These are phyloP conservation scores for Trapa bicornis DNA, from an alignment of 345 rosid genomes.

Conservation along the genomic window DNA sequence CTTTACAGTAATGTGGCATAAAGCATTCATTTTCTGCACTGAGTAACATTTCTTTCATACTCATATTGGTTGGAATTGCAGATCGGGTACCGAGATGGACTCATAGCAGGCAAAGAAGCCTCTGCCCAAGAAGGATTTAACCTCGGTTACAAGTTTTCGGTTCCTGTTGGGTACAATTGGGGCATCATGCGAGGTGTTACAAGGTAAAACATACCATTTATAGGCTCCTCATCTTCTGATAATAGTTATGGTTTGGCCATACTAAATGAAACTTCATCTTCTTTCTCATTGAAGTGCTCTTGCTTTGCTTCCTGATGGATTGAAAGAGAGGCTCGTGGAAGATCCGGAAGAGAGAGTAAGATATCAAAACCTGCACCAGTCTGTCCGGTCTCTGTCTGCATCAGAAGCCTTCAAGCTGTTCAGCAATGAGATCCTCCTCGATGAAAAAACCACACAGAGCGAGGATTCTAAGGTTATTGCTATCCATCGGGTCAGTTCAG, in stretches of 20 bases:
- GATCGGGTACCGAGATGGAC: conserved; percentile 80
- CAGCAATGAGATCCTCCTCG: conserved; percentile 22
- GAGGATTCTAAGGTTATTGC: conserved; percentile 12
- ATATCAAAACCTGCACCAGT: conserved; percentile 28
- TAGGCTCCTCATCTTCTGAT: neutral
- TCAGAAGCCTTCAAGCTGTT: conserved; percentile 38
- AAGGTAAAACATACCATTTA: conserved; percentile 25
- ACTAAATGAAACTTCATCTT: neutral
- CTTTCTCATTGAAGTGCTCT: conserved; percentile 31
- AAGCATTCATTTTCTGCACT: neutral
- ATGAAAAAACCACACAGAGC: conserved; percentile 20
- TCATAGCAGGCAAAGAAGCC: conserved; percentile 54
- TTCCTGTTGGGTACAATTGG: conserved; percentile 49
- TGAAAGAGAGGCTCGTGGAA: conserved; percentile 38
- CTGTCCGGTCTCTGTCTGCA: conserved; percentile 38
- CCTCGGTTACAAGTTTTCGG: conserved; percentile 58
- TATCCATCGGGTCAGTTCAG: conserved; percentile 1
- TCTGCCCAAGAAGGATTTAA: conserved; percentile 74
- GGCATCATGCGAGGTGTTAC: conserved; percentile 71
- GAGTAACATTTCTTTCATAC: neutral
- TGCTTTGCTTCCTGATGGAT: conserved; percentile 41
- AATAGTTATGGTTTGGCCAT: neutral
- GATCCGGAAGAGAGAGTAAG: conserved; percentile 42
- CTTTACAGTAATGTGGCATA: conserved; percentile 26
- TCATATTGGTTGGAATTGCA: conserved; percentile 10